Percentiles rank a stretch among this genome's conserved stretches.
Evolutionary conservation across 495 filamentous ascomycete species (phyloP).

Genomic region (Neurospora sp.): DNA sequence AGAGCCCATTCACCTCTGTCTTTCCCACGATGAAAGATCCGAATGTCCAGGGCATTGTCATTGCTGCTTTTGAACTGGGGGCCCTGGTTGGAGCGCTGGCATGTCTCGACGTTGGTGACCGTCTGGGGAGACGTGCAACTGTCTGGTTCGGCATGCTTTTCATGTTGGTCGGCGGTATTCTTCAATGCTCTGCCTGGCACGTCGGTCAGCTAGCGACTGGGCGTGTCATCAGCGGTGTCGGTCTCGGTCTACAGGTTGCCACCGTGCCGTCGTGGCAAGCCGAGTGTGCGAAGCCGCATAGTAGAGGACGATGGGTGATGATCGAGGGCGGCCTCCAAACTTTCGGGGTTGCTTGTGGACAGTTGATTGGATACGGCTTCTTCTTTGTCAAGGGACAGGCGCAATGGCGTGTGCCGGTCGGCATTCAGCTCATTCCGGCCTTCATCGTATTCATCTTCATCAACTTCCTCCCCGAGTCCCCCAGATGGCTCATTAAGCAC

Average conservation of each 20-base stretch:
- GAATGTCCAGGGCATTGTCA: slow-evolving; percentile 25
- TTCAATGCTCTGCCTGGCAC: slow-evolving; percentile 47
- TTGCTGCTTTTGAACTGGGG: slow-evolving; percentile 47
- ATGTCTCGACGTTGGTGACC: slow-evolving; percentile 46
- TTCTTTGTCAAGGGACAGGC: slow-evolving; percentile 36
- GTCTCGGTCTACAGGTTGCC: slow-evolving; percentile 51
- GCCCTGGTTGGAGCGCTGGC: slow-evolving; percentile 51
- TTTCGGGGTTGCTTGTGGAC: slow-evolving; percentile 50
- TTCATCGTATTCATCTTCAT: slow-evolving; percentile 55
- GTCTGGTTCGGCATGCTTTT: slow-evolving; percentile 41
- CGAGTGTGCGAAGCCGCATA: slow-evolving; percentile 56
- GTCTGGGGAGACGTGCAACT: slow-evolving; percentile 40
- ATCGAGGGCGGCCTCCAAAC: slow-evolving; percentile 57
- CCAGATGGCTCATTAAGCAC: slow-evolving; percentile 54
- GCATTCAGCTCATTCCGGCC: slow-evolving; percentile 60
- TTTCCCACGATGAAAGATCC: not conserved
- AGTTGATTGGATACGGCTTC: slow-evolving; percentile 50
- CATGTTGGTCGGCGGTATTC: slow-evolving; percentile 46
- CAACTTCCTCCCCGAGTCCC: slow-evolving; percentile 63
- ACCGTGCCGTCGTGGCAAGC: slow-evolving; percentile 51
- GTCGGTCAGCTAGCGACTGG: slow-evolving; percentile 49
- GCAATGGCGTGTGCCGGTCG: slow-evolving; percentile 58
- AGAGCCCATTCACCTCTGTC: not conserved
- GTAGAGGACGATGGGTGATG: slow-evolving; percentile 56
- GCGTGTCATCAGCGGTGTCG: slow-evolving; percentile 45